phyloP scores from a whole-genome alignment of 768 basidiomycete genomes.

The Xanthoconium stramineum region DNA sequence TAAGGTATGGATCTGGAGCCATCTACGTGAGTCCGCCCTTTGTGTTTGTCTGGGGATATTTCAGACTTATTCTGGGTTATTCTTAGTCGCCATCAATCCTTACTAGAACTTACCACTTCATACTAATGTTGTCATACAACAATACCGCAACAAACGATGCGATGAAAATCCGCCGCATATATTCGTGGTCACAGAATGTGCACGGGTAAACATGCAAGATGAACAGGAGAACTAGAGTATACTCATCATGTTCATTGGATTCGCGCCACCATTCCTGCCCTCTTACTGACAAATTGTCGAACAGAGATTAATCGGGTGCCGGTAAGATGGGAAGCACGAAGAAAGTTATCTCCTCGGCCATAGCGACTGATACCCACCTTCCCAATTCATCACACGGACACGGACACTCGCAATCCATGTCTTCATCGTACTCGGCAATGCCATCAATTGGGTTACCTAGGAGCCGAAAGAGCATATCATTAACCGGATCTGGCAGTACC shows the following conservation, averaged over 20 bases:
- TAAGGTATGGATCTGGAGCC: conserved; percentile 86
- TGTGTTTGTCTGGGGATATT: not conserved
- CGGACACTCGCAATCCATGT: conserved; percentile 59
- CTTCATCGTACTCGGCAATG: conserved; percentile 53
- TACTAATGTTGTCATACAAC: conserved; percentile 80
- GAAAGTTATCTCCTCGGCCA: conserved; percentile 97
- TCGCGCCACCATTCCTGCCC: not conserved
- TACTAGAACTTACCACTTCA: conserved; percentile 92
- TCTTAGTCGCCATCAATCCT: conserved; percentile 97
- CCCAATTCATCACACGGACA: conserved; percentile 51
- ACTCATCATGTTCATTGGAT: conserved; percentile 80
- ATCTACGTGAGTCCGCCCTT: conserved; percentile 71
- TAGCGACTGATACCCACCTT: conserved; percentile 77
- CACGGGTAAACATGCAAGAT: conserved; percentile 98
- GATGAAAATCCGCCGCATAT: conserved; percentile 96
- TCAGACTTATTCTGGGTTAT: conserved; percentile 92
- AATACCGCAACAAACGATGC: conserved; percentile 85
- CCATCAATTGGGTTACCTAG: conserved; percentile 69
- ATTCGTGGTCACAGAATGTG: conserved; percentile 94
- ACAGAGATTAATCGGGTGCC: conserved; percentile 95
- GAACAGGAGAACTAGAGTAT: conserved; percentile 98
- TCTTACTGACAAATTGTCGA: conserved; percentile 9
- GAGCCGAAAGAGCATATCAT: conserved; percentile 50
- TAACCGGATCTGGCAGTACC: conserved; percentile 41
- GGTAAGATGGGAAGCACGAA: conserved; percentile 99